phyloP scores from a whole-genome alignment of 1,284 basidiomycete species.

The Trichosporon ovoides region DNA sequence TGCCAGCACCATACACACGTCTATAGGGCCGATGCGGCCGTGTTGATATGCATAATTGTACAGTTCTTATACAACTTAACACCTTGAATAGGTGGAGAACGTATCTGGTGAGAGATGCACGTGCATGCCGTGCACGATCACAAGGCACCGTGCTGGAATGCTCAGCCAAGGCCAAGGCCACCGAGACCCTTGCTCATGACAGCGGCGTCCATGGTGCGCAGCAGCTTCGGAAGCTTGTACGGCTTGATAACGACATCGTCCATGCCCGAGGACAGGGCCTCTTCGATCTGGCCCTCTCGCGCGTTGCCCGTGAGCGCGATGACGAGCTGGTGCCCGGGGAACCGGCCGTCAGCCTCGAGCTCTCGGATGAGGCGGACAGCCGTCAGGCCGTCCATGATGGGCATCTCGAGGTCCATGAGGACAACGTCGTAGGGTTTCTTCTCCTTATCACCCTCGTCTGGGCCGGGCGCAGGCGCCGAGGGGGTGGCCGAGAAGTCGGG shows the following conservation, averaged over 20 bases:
- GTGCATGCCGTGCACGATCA: too few species aligned
- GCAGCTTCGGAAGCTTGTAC: slow-evolving; percentile 32
- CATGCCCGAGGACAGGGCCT: slow-evolving; percentile 29
- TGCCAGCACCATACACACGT: too few species aligned
- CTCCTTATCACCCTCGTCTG: too few species aligned
- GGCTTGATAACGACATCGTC: slow-evolving; percentile 30
- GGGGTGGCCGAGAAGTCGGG: background rate
- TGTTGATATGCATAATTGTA: too few species aligned
- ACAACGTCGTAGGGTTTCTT: slow-evolving; percentile 21
- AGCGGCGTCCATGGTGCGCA: slow-evolving; percentile 29
- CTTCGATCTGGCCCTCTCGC: slow-evolving; percentile 37
- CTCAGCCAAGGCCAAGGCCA: background rate
- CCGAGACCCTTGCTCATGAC: slow-evolving; percentile 1
- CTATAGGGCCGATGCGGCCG: too few species aligned
- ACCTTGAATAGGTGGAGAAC: too few species aligned
- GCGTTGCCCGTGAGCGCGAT: slow-evolving; percentile 46
- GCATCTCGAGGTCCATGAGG: slow-evolving; percentile 37
- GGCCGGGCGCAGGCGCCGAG: too few species aligned
- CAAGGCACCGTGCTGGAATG: too few species aligned
- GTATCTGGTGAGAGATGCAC: too few species aligned
- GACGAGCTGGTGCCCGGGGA: slow-evolving; percentile 29
- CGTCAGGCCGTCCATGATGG: slow-evolving; percentile 46
- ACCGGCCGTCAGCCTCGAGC: slow-evolving; percentile 28
- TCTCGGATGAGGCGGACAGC: slow-evolving; percentile 36
- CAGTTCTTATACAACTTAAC: too few species aligned